Conservation (phyloP, 176 grass and related monocot species). For the Juncus effusus region DNA sequence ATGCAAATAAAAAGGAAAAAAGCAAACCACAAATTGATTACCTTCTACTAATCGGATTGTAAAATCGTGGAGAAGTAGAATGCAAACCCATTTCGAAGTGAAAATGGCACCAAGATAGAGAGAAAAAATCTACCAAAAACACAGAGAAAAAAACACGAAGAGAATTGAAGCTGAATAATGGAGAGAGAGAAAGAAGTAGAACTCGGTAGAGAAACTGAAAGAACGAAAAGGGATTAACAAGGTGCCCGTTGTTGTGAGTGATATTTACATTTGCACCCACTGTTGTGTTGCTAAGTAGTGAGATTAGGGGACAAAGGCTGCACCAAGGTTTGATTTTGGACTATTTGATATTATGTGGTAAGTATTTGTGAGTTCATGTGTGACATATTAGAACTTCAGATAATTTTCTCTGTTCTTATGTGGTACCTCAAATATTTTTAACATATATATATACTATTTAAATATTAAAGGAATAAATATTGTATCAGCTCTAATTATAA, state of each 20-base stretch:
- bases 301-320: slow-evolving; percentile 33
- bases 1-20: not conserved
- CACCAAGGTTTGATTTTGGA: slow-evolving; percentile 6
- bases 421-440: no score
- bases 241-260: not conserved
- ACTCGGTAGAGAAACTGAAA: not conserved
- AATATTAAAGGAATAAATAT: no score
- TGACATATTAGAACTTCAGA: no score
- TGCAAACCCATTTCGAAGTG: slow-evolving; percentile 23
- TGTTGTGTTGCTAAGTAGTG: slow-evolving; percentile 6
- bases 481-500: no score
- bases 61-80: slow-evolving; percentile 35
- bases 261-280: slow-evolving; percentile 22
- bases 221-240: not conserved
- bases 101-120: not conserved
- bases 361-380: not conserved
- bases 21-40: slow-evolving; percentile 1
- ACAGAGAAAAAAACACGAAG: slow-evolving; percentile 1
- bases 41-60: slow-evolving; percentile 39
- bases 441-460: no score
- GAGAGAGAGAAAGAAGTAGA: slow-evolving; percentile 6
- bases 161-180: slow-evolving; percentile 12
- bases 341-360: not conserved
- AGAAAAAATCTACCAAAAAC: not conserved
- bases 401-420: no score